Conservation (phyloP, 208 protist species). For the Acanthamoeba culbertsoni region DNA sequence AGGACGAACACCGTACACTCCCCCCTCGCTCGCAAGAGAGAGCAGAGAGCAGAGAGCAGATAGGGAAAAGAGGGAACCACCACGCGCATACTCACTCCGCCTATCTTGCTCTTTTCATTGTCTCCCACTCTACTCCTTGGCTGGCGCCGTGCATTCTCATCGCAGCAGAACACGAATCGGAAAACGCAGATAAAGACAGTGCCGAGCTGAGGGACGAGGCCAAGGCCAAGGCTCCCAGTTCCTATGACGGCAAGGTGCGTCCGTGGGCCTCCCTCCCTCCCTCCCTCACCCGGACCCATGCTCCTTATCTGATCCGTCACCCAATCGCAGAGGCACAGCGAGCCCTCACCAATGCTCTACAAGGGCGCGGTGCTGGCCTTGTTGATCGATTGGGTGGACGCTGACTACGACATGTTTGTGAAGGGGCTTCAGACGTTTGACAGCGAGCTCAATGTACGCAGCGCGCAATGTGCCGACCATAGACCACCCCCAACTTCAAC, state of each 20-base stretch:
- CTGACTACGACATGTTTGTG: conserved; percentile 11
- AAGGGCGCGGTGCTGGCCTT: background rate
- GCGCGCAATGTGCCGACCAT: no score
- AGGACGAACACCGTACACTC: background rate
- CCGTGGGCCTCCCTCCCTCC: background rate
- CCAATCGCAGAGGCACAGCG: background rate
- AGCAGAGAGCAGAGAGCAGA: no score
- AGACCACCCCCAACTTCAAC: no score
- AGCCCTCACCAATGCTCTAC: background rate
- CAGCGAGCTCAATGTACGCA: background rate
- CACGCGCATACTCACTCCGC: no score
- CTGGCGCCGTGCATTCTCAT: no score
- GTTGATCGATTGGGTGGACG: background rate
- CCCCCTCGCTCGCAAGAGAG: background rate
- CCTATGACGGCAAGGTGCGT: background rate
- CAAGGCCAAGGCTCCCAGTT: background rate
- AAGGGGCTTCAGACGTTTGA: background rate
- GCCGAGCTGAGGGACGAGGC: background rate
- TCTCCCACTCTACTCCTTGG: no score
- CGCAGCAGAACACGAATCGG: background rate
- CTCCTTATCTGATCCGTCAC: background rate
- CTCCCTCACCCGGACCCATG: background rate
- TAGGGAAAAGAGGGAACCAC: no score
- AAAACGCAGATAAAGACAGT: background rate
- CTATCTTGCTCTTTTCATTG: no score